Evolutionary conservation across 352 stramenopile species (phyloP).

Genomic region (Globisporangium orthogonon): DNA sequence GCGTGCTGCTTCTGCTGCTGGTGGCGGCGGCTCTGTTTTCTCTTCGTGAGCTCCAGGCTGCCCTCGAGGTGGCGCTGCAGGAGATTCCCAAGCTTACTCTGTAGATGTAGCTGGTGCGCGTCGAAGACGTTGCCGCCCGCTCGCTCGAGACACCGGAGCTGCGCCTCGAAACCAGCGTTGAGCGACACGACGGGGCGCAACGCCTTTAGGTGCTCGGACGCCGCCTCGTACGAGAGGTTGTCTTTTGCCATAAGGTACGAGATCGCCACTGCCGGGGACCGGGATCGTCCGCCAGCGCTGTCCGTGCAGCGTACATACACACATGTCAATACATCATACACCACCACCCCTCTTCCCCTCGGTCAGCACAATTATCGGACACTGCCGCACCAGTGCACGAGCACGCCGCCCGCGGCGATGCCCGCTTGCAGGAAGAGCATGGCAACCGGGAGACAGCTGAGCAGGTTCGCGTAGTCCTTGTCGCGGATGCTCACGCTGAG

Average conservation of each 20-base stretch:
- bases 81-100: conserved; percentile 27
- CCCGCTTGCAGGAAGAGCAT: conserved; percentile 79
- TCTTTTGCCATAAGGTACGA: conserved; percentile 79
- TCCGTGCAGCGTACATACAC: background rate
- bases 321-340: too few relatives aligned
- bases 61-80: conserved; percentile 29
- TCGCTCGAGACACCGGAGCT: conserved; percentile 72
- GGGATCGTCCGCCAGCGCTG: conserved; percentile 68
- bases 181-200: conserved; percentile 61
- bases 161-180: conserved; percentile 82
- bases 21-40: conserved; percentile 15
- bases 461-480: conserved; percentile 86
- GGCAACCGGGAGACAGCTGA: conserved; percentile 75
- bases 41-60: conserved; percentile 17
- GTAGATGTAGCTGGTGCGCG: conserved; percentile 73
- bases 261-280: conserved; percentile 72
- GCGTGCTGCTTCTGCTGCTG: conserved; percentile 13
- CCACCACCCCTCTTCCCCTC: too few relatives aligned
- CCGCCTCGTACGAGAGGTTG: conserved; percentile 40
- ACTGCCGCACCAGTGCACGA: conserved; percentile 69
- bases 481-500: conserved; percentile 86
- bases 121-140: conserved; percentile 61
- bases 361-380: background rate
- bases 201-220: conserved; percentile 40
- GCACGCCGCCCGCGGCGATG: conserved; percentile 50